Evolutionary conservation across 2,329 filamentous ascomycete species (phyloP), one percentile per base, ranked within the genome.

Genomic region (Aspergillus caelatus): DNA sequence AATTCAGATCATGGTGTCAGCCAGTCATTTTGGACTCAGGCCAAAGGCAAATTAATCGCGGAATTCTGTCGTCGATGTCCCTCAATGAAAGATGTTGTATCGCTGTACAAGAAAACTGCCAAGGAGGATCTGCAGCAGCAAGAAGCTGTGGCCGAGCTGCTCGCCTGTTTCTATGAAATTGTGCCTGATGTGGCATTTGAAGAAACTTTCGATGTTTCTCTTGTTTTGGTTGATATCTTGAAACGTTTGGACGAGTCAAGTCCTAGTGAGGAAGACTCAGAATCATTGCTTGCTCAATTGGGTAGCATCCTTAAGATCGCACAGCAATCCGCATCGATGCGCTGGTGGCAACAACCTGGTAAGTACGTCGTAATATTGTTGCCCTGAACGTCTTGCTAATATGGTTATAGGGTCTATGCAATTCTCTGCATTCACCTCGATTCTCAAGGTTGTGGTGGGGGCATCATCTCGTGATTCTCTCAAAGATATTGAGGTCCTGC

Each of bases 131-230:
- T 90, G 34, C 82, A 96, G 65, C 92, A 94, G 72, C 87, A 90
- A 63, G 91, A 96, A 71, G 89, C 92, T 26, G 84, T 89, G n/a
- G 91, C 91, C 63, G 89, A 91, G 68, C 80, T 97, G 23, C 79
- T 99, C 45, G 85, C 88, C 19, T 84, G 94, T n/a, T 98, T 96
- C 78, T 96, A 96, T 74, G 89, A 94, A 73, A 84, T 91, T 3
- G 85, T 93, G 10, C 94, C 95, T 2, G 89, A 92, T 64, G 82
- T 92, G 28, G 93, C 93, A 1, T 83, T 96, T 16, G 89, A 90
- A 67, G 91, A 93, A 69, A 95, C 91, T 68, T 95, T 97, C 71
- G 95, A 98, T 72, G 90, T 96, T 4, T 95, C 94, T 0, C 81
- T 90, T 0, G 85, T 91, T 23, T 83, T 99, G 19, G 88, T 90